Conservation (phyloP, 768 basidiomycete species). For the Boletellus ananas region DNA sequence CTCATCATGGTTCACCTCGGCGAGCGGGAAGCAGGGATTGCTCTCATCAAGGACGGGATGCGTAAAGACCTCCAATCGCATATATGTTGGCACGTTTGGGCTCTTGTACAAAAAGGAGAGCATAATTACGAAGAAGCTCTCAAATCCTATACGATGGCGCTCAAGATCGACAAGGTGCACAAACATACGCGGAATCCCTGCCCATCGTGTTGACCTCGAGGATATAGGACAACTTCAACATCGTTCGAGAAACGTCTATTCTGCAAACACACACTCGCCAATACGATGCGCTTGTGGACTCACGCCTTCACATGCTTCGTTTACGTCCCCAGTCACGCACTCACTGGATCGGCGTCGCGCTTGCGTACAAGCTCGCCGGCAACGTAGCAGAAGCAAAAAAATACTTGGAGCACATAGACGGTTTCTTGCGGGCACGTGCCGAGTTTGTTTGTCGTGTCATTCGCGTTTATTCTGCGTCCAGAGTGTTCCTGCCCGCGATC, state of each 20-base stretch:
- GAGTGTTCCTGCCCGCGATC: slow-evolving; percentile 75
- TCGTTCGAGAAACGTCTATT: slow-evolving; percentile 85
- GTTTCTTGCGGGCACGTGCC: slow-evolving; percentile 58
- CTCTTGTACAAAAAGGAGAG: slow-evolving; percentile 89
- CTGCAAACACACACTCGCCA: slow-evolving; percentile 85
- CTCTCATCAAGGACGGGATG: slow-evolving; percentile 81
- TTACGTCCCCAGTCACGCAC: slow-evolving; percentile 79
- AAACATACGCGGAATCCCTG: background rate
- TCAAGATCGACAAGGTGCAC: slow-evolving; percentile 83
- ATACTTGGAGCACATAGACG: slow-evolving; percentile 69
- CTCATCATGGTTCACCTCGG: slow-evolving; percentile 80
- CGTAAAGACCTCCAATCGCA: slow-evolving; percentile 81
- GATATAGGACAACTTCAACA: slow-evolving; percentile 85
- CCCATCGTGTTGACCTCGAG: slow-evolving; percentile 1
- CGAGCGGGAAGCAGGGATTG: slow-evolving; percentile 74
- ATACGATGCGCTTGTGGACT: slow-evolving; percentile 75
- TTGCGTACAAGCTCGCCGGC: slow-evolving; percentile 84
- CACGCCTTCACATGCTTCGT: slow-evolving; percentile 74
- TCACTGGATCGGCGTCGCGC: slow-evolving; percentile 86
- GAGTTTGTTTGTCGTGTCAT: background rate
- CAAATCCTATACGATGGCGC: slow-evolving; percentile 87
- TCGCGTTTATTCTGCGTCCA: slow-evolving; percentile 27
- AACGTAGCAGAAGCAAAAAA: slow-evolving; percentile 66
- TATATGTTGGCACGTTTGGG: slow-evolving; percentile 98
- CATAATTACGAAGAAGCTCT: slow-evolving; percentile 94